Evolutionary conservation across 306 rosid genomes (phyloP).

Genomic region (Mucuna pruriens): DNA sequence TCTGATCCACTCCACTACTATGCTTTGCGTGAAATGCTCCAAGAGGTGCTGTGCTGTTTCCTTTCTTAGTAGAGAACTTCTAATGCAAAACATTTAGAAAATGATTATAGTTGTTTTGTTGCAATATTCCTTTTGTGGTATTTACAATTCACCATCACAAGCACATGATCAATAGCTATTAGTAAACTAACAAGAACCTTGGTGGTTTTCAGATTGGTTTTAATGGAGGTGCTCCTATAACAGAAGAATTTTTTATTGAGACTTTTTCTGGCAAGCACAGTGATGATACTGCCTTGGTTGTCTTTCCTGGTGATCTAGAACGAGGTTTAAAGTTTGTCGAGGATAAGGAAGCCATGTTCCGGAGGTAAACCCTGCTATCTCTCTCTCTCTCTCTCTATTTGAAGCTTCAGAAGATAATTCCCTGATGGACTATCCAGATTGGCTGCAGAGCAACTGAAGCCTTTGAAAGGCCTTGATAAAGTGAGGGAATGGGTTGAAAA

Average conservation of each 20-base stretch:
- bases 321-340: slow-evolving; percentile 78
- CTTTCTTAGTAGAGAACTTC: not conserved
- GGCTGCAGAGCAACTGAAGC: slow-evolving; percentile 66
- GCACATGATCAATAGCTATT: slow-evolving; percentile 10
- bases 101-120: not conserved
- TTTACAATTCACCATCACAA: slow-evolving; percentile 25
- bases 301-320: slow-evolving; percentile 75
- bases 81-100: not conserved
- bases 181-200: slow-evolving; percentile 37
- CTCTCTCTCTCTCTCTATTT: not conserved
- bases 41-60: slow-evolving; percentile 66
- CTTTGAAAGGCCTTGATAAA: slow-evolving; percentile 71
- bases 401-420: slow-evolving; percentile 23
- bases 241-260: slow-evolving; percentile 71
- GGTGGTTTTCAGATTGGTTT: slow-evolving; percentile 76
- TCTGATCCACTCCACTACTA: slow-evolving; percentile 82
- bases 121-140: not conserved
- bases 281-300: slow-evolving; percentile 63
- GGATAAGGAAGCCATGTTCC: slow-evolving; percentile 88
- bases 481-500: slow-evolving; percentile 86
- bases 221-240: slow-evolving; percentile 86
- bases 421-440: slow-evolving; percentile 61
- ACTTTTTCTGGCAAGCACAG: slow-evolving; percentile 78
- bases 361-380: slow-evolving; percentile 54
- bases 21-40: slow-evolving; percentile 85